These are phyloP conservation scores for Lasiosphaeris hirsuta DNA, from an alignment of 495 filamentous ascomycete species.

Conservation along the genomic window DNA sequence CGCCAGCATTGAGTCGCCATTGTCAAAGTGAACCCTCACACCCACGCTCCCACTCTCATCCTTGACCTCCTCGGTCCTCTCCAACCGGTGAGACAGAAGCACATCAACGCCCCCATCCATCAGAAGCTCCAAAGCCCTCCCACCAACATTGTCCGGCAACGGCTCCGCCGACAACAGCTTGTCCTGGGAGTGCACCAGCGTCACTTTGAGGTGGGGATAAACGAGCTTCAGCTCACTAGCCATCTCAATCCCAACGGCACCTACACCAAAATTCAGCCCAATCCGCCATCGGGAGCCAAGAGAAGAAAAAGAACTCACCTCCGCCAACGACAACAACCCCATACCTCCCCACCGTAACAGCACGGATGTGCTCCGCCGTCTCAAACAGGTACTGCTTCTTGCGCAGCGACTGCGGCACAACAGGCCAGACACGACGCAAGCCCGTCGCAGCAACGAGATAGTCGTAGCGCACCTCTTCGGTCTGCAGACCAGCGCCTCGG, in stretches of 20 bases:
- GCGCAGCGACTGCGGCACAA: constrained; percentile 54
- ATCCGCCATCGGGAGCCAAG: neutral
- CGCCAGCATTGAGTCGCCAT: constrained; percentile 50
- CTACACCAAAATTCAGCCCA: constrained; percentile 22
- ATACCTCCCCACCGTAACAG: constrained; percentile 36
- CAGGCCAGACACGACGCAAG: constrained; percentile 58
- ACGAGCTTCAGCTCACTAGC: constrained; percentile 62
- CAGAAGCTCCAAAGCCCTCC: constrained; percentile 48
- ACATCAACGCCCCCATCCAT: constrained; percentile 55
- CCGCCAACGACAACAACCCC: constrained; percentile 60
- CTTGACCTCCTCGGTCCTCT: constrained; percentile 31
- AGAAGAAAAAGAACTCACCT: constrained; percentile 23
- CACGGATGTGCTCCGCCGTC: constrained; percentile 42
- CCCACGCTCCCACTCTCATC: constrained; percentile 27
- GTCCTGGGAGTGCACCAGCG: constrained; percentile 62
- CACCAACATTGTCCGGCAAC: constrained; percentile 62
- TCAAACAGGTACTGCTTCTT: constrained; percentile 58
- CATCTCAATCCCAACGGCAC: constrained; percentile 71
- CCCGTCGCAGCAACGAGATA: constrained; percentile 62
- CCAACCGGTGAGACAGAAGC: constrained; percentile 48
- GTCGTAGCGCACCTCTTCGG: constrained; percentile 52
- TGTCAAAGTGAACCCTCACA: constrained; percentile 49
- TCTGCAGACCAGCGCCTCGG: constrained; percentile 21
- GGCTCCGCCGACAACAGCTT: constrained; percentile 64
- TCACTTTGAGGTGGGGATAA: constrained; percentile 56